These are phyloP conservation scores for Sclerotinia spermophila DNA, from an alignment of 2,329 filamentous ascomycete species.

Conservation along the genomic window DNA sequence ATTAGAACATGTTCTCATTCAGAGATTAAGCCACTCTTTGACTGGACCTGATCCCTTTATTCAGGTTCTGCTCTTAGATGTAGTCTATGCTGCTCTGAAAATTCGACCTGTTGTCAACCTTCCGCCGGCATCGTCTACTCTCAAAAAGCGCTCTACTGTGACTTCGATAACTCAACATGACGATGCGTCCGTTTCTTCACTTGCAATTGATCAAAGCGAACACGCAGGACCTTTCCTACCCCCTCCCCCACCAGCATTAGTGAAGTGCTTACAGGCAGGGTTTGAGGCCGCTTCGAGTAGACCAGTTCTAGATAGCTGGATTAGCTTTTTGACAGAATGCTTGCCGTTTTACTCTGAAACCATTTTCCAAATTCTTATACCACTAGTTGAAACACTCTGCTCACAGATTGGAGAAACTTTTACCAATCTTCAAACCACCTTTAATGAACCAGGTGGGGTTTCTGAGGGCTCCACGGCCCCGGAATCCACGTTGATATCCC, in stretches of 20 bases:
- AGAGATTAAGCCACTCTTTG: slow-evolving; percentile 60
- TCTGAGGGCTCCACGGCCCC: slow-evolving; percentile 44
- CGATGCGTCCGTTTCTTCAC: slow-evolving; percentile 39
- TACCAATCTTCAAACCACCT: slow-evolving; percentile 62
- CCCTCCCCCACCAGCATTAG: slow-evolving; percentile 66
- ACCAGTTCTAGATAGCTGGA: slow-evolving; percentile 84
- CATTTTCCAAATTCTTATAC: slow-evolving; percentile 87
- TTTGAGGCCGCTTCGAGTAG: slow-evolving; percentile 72
- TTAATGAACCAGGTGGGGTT: slow-evolving; percentile 44
- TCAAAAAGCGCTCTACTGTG: slow-evolving; percentile 32
- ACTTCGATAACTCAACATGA: slow-evolving; percentile 14
- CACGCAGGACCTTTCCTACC: slow-evolving; percentile 40
- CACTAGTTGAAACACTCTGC: slow-evolving; percentile 86
- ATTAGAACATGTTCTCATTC: slow-evolving; percentile 68
- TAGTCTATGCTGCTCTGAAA: slow-evolving; percentile 70
- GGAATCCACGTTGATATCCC: slow-evolving; percentile 73
- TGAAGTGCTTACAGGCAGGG: slow-evolving; percentile 80
- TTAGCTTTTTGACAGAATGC: slow-evolving; percentile 77
- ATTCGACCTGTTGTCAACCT: slow-evolving; percentile 44
- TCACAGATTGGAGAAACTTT: slow-evolving; percentile 72
- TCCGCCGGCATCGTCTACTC: slow-evolving; percentile 29
- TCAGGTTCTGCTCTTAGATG: slow-evolving; percentile 74
- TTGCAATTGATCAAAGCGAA: slow-evolving; percentile 43
- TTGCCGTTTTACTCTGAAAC: slow-evolving; percentile 78
- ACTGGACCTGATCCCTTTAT: slow-evolving; percentile 62